These are phyloP conservation scores for Kodamaea hsintzibuensis DNA, from an alignment of 805 yeast species.

Conservation along the genomic window DNA sequence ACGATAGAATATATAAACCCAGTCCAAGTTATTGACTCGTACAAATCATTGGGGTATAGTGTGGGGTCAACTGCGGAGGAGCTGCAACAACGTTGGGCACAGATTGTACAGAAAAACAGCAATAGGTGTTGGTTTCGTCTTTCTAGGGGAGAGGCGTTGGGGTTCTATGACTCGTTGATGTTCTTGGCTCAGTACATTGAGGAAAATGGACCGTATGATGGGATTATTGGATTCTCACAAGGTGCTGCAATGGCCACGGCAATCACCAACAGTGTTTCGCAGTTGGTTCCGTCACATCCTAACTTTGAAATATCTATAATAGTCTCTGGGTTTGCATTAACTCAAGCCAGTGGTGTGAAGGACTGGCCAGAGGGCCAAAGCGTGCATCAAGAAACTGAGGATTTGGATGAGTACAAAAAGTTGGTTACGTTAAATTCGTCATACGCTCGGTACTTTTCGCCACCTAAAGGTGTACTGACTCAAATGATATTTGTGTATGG, in stretches of 20 bases:
- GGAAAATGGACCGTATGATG: constrained; percentile 43
- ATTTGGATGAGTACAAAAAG: constrained; percentile 21
- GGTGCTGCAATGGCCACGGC: constrained; percentile 43
- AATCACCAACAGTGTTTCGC: constrained; percentile 24
- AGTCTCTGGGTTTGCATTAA: constrained; percentile 39
- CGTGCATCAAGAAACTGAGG: constrained; percentile 18
- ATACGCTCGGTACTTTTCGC: constrained; percentile 21
- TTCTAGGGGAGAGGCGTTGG: constrained; percentile 22
- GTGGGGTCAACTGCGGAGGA: constrained; percentile 26
- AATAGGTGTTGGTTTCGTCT: constrained; percentile 43
- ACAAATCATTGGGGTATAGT: constrained; percentile 31
- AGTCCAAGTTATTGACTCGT: constrained; percentile 22
- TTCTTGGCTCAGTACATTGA: constrained; percentile 28
- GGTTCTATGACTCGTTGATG: constrained; percentile 29
- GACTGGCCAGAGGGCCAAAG: neutral
- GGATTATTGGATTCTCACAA: constrained; percentile 44
- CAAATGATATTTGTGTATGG: constrained; percentile 32
- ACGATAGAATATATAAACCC: constrained; percentile 39
- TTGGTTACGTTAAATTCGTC: constrained; percentile 21
- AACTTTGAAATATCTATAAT: constrained; percentile 29
- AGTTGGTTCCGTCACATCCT: constrained; percentile 24
- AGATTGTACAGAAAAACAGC: constrained; percentile 25
- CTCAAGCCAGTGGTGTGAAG: constrained; percentile 23
- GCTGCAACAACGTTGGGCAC: constrained; percentile 29
- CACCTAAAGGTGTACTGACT: constrained; percentile 17